These are phyloP conservation scores for Wickerhamomyces alni DNA, from an alignment of 805 yeast species.

Conservation along the genomic window DNA sequence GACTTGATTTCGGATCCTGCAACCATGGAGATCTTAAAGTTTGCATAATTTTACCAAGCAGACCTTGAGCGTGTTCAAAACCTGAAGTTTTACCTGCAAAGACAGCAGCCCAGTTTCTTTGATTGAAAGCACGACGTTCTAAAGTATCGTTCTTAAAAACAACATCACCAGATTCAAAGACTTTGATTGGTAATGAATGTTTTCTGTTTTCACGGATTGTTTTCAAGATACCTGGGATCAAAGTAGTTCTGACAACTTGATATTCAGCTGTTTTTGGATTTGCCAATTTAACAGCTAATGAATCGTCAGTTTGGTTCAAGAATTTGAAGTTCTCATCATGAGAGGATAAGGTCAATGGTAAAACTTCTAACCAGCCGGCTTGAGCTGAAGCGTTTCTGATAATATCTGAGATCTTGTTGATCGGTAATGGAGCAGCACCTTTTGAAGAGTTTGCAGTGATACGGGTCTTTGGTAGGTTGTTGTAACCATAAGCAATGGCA, in stretches of 20 bases:
- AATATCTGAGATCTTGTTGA: conserved; percentile 88
- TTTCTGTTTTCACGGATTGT: conserved; percentile 94
- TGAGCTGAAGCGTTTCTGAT: conserved; percentile 87
- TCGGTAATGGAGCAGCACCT: conserved; percentile 82
- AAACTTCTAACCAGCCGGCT: conserved; percentile 92
- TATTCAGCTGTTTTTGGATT: conserved; percentile 96
- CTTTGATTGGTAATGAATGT: conserved; percentile 90
- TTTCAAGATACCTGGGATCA: conserved; percentile 91
- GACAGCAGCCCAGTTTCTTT: conserved; percentile 92
- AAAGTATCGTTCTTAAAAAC: conserved; percentile 72
- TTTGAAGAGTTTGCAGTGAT: conserved; percentile 71
- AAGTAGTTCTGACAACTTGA: conserved; percentile 94
- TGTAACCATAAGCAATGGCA: conserved; percentile 93
- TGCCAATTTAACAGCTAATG: conserved; percentile 82
- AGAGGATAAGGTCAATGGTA: conserved; percentile 93
- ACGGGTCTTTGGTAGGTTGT: conserved; percentile 73
- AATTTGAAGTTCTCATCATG: conserved; percentile 95
- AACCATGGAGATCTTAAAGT: conserved; percentile 88
- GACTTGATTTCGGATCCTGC: conserved; percentile 37
- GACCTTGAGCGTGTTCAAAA: conserved; percentile 90
- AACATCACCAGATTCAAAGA: conserved; percentile 93
- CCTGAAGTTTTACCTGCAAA: conserved; percentile 94
- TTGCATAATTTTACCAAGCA: conserved; percentile 92
- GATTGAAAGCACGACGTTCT: conserved; percentile 88
- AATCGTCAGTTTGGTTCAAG: conserved; percentile 69